Percentiles rank a stretch among this genome's conserved stretches.
Evolutionary conservation across 768 basidiomycete species (phyloP).

Genomic region (Xerocomus potaroensis): DNA sequence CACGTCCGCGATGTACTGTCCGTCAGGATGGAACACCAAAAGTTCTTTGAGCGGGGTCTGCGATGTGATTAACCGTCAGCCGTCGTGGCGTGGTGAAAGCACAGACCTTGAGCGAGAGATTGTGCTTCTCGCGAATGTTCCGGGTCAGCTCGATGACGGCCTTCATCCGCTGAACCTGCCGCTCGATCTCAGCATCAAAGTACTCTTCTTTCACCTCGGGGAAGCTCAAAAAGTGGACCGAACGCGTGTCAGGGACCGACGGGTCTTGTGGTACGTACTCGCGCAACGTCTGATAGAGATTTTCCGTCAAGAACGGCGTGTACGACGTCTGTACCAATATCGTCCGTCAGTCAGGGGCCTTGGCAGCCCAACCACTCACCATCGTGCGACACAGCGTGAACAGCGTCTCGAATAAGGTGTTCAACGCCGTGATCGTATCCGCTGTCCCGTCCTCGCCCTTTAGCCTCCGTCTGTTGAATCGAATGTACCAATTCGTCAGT

Average conservation of each 20-base stretch:
- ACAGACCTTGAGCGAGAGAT: slow-evolving; percentile 81
- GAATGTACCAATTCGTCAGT: slow-evolving; percentile 99
- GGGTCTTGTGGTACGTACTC: slow-evolving; percentile 80
- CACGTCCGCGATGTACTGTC: slow-evolving; percentile 81
- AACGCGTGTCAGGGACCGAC: slow-evolving; percentile 72
- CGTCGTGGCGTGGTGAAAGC: too few species aligned
- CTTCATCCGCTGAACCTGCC: slow-evolving; percentile 93
- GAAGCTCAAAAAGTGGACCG: slow-evolving; percentile 93
- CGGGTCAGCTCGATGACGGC: slow-evolving; percentile 90
- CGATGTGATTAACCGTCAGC: neutral
- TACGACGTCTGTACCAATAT: slow-evolving; percentile 74
- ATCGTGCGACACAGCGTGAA: slow-evolving; percentile 94
- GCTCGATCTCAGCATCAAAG: slow-evolving; percentile 89
- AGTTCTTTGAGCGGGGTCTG: slow-evolving; percentile 92
- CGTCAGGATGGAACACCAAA: slow-evolving; percentile 87
- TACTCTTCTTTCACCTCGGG: slow-evolving; percentile 92
- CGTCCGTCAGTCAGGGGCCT: too few species aligned
- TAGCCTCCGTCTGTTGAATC: slow-evolving; percentile 92
- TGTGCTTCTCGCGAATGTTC: slow-evolving; percentile 82
- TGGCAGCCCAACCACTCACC: too few species aligned
- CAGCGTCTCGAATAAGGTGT: slow-evolving; percentile 93
- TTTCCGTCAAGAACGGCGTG: slow-evolving; percentile 97
- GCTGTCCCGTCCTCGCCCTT: slow-evolving; percentile 93
- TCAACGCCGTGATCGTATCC: slow-evolving; percentile 83
- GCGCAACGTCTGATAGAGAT: slow-evolving; percentile 86